A percentile compares a stretch with the other conserved stretches of the same genome.
These are phyloP conservation scores for Lumnitzera racemosa DNA, from an alignment of 345 rosid genomes.

Conservation along the genomic window DNA sequence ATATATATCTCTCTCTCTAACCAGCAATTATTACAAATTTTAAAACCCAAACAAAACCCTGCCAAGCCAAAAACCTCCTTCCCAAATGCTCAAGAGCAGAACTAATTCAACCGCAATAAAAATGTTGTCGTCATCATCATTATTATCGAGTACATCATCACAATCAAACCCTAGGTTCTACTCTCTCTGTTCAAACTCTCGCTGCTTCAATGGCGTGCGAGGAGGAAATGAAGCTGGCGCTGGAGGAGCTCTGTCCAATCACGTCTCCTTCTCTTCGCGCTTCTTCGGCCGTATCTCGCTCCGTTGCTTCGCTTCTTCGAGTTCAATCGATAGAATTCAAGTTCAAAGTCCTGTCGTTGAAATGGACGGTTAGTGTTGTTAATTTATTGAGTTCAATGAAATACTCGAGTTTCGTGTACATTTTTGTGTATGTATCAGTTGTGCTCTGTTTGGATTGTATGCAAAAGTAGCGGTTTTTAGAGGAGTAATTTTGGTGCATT, in stretches of 20 bases:
- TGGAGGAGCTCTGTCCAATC: no score
- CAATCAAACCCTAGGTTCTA: slow-evolving; percentile 17
- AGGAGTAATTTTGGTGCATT: no score
- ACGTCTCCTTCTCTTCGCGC: slow-evolving; percentile 8
- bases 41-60: no score
- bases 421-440: not conserved
- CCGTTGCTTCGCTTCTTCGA: slow-evolving; percentile 44
- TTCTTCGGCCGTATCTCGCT: slow-evolving; percentile 23
- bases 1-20: no score
- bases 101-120: no score
- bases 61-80: no score
- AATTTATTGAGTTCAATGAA: not conserved
- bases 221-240: slow-evolving; percentile 5
- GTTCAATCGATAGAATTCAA: slow-evolving; percentile 33
- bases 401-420: not conserved
- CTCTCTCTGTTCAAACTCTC: slow-evolving; percentile 13
- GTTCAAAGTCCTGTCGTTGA: slow-evolving; percentile 57
- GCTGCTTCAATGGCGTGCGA: slow-evolving; percentile 13
- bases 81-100: no score
- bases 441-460: not conserved
- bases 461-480: no score
- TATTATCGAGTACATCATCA: not conserved
- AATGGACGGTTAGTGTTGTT: slow-evolving; percentile 38
- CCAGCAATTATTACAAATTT: no score
- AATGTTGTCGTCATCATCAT: no score